Conservation (phyloP, 192 early-diverging fungal genomes). For the Backusella circina region DNA sequence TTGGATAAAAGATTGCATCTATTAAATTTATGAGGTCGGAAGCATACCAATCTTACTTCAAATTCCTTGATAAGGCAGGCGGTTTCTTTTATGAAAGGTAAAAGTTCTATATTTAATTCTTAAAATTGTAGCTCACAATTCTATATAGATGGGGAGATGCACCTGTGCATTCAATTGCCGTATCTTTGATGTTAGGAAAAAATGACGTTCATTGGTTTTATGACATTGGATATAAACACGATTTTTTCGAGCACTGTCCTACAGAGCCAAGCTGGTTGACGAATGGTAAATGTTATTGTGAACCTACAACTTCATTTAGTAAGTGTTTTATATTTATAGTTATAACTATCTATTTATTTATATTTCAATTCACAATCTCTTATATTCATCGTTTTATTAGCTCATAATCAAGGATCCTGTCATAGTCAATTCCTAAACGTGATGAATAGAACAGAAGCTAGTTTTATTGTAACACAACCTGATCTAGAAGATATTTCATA, state of each 20-base stretch:
- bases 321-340: conserved; percentile 21
- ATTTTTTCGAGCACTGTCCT: conserved; percentile 35
- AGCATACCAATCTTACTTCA: conserved; percentile 66
- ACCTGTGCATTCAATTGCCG: conserved; percentile 65
- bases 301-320: conserved; percentile 45
- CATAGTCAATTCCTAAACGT: not conserved
- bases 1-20: conserved; percentile 31
- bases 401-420: conserved; percentile 7
- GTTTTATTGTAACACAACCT: conserved; percentile 13
- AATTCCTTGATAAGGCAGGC: conserved; percentile 63
- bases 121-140: not conserved
- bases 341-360: not conserved
- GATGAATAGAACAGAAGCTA: conserved; percentile 6
- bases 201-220: conserved; percentile 66
- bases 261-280: conserved; percentile 37
- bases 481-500: not conserved
- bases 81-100: conserved; percentile 78
- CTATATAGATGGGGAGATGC: conserved; percentile 69
- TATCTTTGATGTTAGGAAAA: conserved; percentile 46
- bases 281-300: conserved; percentile 49
- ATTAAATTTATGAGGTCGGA: conserved; percentile 55
- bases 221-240: conserved; percentile 64
- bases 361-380: not conserved
- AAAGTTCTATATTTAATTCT: not conserved
- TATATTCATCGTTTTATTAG: not conserved